A percentile compares a stretch with the other conserved stretches of the same genome.
Conservation (phyloP, 2,329 filamentous ascomycete species). For the Aspergillus caelatus region DNA sequence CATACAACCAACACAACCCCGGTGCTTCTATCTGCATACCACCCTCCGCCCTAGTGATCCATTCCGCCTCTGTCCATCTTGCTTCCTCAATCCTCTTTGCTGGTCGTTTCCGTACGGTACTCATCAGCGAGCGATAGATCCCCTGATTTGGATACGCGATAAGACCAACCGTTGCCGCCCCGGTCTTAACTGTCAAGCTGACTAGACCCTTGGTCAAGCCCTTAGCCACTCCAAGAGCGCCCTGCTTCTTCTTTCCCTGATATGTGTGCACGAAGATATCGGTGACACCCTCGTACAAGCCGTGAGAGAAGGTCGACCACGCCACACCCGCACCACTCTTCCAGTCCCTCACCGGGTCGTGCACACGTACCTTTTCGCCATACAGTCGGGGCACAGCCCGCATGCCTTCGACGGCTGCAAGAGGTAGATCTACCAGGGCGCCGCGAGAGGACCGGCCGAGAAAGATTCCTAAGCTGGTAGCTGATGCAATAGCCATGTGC, state of each 20-base stretch:
- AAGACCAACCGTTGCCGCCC: not conserved
- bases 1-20: not conserved
- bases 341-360: conserved; percentile 34
- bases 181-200: not conserved
- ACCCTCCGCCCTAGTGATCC: not conserved
- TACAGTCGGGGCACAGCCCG: conserved; percentile 36
- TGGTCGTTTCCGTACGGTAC: not conserved
- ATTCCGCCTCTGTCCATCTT: not conserved
- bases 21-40: not conserved
- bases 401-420: conserved; percentile 38
- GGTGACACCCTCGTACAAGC: conserved; percentile 32
- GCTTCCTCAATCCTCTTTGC: not conserved
- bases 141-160: conserved; percentile 9
- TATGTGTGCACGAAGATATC: conserved; percentile 32
- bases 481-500: not conserved
- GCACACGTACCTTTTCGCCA: conserved; percentile 34
- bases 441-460: not conserved
- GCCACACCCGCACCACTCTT: conserved; percentile 32
- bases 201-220: conserved; percentile 32
- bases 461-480: not conserved
- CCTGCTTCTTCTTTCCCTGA: conserved; percentile 32
- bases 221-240: conserved; percentile 11
- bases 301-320: conserved; percentile 32
- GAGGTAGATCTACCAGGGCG: conserved; percentile 33
- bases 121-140: not conserved